phyloP scores from a whole-genome alignment of 345 rosid genomes.

The Rhodomyrtus tomentosa region DNA sequence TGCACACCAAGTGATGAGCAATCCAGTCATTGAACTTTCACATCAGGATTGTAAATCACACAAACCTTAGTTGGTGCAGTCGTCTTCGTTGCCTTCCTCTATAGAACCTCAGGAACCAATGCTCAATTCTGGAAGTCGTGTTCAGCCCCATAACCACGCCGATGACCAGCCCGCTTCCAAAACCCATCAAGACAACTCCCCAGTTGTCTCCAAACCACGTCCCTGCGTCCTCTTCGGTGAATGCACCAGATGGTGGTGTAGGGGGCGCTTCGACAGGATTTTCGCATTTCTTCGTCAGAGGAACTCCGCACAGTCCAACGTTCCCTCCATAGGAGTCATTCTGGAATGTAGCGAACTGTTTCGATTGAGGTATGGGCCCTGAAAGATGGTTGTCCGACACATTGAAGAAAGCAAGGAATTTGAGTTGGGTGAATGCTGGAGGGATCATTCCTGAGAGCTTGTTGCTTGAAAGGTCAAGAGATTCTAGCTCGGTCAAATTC shows the following conservation, averaged over 20 bases:
- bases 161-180: neutral
- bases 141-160: neutral
- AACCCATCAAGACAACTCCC: neutral
- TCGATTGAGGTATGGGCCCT: neutral
- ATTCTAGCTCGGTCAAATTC: neutral
- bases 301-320: neutral
- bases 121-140: neutral
- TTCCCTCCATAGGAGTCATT: neutral
- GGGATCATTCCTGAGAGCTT: slow-evolving; percentile 9
- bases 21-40: neutral
- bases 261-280: neutral
- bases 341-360: neutral
- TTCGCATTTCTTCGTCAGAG: neutral
- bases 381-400: slow-evolving; percentile 1
- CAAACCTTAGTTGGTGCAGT: neutral
- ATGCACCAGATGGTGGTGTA: neutral
- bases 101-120: neutral
- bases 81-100: neutral
- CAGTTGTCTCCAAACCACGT: neutral
- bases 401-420: neutral
- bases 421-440: neutral
- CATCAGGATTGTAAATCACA: neutral
- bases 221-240: neutral
- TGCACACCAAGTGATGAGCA: no score
- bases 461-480: slow-evolving; percentile 8